Evolutionary conservation across 768 basidiomycete genomes (phyloP).

Genomic region (Boletus tylopilopsis): DNA sequence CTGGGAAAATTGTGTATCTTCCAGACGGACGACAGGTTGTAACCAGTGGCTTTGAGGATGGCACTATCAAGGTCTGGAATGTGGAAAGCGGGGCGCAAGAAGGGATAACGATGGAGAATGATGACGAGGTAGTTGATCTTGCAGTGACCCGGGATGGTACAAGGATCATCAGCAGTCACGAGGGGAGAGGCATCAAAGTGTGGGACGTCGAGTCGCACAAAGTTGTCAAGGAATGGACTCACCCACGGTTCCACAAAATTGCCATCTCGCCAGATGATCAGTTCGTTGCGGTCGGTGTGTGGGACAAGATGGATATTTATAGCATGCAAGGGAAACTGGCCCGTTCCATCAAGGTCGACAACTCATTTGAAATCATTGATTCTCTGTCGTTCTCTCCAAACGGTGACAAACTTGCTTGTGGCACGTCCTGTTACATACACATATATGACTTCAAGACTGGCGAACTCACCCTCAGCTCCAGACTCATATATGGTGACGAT

Average conservation of each 20-base stretch:
- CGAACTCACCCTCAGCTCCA: not conserved
- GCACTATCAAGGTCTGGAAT: not conserved
- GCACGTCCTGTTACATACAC: not conserved
- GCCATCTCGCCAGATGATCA: constrained; percentile 2
- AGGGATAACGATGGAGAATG: not conserved
- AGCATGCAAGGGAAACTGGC: not conserved
- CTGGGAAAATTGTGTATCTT: not conserved
- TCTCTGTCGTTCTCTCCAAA: not conserved
- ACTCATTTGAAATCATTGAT: rapidly evolving
- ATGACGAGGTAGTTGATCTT: not conserved
- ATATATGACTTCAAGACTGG: constrained; percentile 2
- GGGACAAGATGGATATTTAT: not conserved
- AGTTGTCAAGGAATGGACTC: constrained; percentile 1
- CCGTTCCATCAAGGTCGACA: not conserved
- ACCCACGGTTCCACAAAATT: not conserved
- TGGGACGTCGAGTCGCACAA: constrained; percentile 4
- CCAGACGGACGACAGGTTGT: constrained; percentile 7
- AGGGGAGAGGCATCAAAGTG: not conserved
- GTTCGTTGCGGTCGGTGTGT: not conserved
- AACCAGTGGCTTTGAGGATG: not conserved
- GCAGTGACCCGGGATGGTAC: constrained; percentile 2
- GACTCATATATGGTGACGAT: not conserved
- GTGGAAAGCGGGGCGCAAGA: constrained; percentile 5
- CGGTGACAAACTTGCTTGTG: constrained; percentile 1
- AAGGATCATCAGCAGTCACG: not conserved